Evolutionary conservation across 2,329 filamentous ascomycete genomes (phyloP).

Genomic region (Anthostomella pinea): DNA sequence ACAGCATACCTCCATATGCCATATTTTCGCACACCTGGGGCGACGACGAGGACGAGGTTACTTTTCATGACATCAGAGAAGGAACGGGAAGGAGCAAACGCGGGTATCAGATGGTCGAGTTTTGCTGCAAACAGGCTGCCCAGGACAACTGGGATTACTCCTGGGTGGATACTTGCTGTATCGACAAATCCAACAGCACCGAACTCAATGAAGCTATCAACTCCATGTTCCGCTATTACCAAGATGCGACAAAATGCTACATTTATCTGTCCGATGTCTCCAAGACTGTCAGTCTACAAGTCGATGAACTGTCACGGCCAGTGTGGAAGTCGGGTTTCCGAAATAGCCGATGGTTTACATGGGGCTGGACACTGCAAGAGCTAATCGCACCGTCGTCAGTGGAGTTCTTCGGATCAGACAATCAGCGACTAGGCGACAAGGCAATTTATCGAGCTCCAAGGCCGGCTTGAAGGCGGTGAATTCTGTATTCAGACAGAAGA

Average conservation of each 20-base stretch:
- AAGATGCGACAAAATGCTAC: neutral
- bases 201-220: slow-evolving; percentile 3
- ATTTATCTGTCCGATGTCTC: neutral
- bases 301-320: no score
- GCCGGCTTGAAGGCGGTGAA: no score
- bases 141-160: neutral
- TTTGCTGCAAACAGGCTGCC: neutral
- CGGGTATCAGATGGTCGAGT: neutral
- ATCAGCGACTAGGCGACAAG: no score
- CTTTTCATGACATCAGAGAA: neutral
- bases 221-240: slow-evolving; percentile 5
- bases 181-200: slow-evolving; percentile 1
- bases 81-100: neutral
- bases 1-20: neutral
- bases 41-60: slow-evolving; percentile 1
- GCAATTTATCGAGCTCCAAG: no score
- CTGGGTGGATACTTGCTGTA: slow-evolving; percentile 5
- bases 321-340: neutral
- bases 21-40: slow-evolving; percentile 1
- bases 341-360: neutral
- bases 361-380: slow-evolving; percentile 2
- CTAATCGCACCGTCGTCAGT: neutral
- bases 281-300: no score
- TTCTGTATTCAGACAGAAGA: no score
- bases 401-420: neutral